A percentile compares a stretch with the other conserved stretches of the same genome.
Conservation (phyloP, 2,329 filamentous ascomycete species). For the Aspergillus pseudonomiae region DNA sequence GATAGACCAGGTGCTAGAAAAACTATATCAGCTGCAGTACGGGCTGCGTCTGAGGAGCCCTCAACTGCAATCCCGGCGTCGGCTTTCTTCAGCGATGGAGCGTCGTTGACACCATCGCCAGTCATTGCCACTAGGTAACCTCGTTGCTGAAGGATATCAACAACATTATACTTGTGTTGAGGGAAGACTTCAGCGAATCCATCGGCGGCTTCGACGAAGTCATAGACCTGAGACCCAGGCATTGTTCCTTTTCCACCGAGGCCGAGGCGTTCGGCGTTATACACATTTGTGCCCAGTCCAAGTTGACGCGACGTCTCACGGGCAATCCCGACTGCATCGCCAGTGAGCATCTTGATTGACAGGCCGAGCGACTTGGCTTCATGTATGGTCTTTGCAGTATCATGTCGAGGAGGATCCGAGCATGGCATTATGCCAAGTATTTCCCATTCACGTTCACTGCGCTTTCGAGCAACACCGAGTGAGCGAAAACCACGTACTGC, state of each 20-base stretch:
- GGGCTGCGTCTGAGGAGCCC: slow-evolving; percentile 86
- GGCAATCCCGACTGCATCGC: slow-evolving; percentile 90
- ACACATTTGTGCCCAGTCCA: slow-evolving; percentile 88
- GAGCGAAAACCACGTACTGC: slow-evolving; percentile 92
- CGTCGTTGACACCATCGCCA: slow-evolving; percentile 93
- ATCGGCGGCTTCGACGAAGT: slow-evolving; percentile 93
- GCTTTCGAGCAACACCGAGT: slow-evolving; percentile 89
- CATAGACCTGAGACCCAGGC: slow-evolving; percentile 90
- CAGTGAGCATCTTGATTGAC: slow-evolving; percentile 94
- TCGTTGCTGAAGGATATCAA: slow-evolving; percentile 91
- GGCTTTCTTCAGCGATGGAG: slow-evolving; percentile 90
- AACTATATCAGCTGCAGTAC: slow-evolving; percentile 89
- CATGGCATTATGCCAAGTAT: slow-evolving; percentile 95
- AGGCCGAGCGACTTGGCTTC: slow-evolving; percentile 86
- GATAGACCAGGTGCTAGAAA: slow-evolving; percentile 90
- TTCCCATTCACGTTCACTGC: slow-evolving; percentile 79
- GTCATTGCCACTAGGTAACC: slow-evolving; percentile 95
- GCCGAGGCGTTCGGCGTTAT: slow-evolving; percentile 90
- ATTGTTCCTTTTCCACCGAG: slow-evolving; percentile 88
- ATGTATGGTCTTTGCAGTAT: slow-evolving; percentile 86
- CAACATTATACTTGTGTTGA: slow-evolving; percentile 93
- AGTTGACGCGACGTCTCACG: slow-evolving; percentile 90
- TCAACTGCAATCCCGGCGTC: slow-evolving; percentile 95
- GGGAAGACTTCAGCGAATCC: slow-evolving; percentile 94
- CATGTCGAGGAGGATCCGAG: slow-evolving; percentile 86